Evolutionary conservation across 75 land plant species (phyloP).

Genomic region (Sequoiadendron giganteum): DNA sequence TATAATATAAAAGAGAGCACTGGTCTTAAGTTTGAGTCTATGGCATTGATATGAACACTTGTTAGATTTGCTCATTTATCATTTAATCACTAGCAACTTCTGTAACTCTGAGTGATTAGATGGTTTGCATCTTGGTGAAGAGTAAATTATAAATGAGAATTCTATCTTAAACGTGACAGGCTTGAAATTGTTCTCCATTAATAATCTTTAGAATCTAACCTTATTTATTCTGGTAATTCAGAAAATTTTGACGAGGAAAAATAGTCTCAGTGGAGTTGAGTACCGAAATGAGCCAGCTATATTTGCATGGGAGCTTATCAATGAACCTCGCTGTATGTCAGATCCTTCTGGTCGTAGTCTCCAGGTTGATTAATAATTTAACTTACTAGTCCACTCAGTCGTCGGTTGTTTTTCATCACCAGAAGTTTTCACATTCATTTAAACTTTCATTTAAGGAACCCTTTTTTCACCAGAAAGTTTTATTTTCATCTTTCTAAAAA

Average conservation of each 20-base stretch:
- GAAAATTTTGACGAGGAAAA: slow-evolving; percentile 54
- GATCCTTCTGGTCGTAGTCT: slow-evolving; percentile 54
- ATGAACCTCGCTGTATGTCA: slow-evolving; percentile 53
- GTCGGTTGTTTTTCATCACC: neutral
- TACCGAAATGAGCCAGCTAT: slow-evolving; percentile 66
- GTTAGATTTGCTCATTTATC: neutral
- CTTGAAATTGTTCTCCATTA: neutral
- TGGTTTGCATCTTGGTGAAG: neutral
- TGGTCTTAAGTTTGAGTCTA: neutral
- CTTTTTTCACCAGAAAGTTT: neutral
- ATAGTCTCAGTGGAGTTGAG: slow-evolving; percentile 48
- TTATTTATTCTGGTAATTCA: slow-evolving; percentile 17
- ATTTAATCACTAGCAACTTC: neutral
- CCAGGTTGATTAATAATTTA: slow-evolving; percentile 36
- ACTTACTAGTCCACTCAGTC: neutral
- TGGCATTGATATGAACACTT: neutral
- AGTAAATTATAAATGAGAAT: neutral
- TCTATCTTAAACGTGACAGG: neutral
- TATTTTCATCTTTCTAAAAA: neutral
- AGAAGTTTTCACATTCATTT: neutral
- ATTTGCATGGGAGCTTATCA: slow-evolving; percentile 75
- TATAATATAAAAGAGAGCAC: neutral
- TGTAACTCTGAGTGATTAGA: neutral
- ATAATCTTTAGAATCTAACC: neutral
- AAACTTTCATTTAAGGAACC: neutral